Evolutionary conservation across 306 rosid species (phyloP).

Genomic region (Dalbergia cultrata): DNA sequence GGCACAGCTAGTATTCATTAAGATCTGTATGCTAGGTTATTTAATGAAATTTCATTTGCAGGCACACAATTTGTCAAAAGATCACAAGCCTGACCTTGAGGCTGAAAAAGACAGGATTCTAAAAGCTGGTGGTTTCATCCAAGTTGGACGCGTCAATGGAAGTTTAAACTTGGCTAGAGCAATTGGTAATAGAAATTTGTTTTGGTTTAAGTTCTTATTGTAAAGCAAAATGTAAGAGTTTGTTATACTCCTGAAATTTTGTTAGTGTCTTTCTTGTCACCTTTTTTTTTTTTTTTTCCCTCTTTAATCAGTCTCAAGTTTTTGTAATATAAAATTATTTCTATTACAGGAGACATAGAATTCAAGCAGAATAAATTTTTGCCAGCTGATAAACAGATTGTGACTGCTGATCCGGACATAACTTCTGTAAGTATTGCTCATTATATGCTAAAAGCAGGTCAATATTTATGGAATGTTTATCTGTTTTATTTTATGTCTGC

Average conservation of each 20-base stretch:
- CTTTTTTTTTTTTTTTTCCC: slow-evolving; percentile 4
- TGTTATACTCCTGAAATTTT: slow-evolving; percentile 19
- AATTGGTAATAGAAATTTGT: slow-evolving; percentile 64
- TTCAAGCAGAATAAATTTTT: slow-evolving; percentile 86
- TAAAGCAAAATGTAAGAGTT: slow-evolving; percentile 22
- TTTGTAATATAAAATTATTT: slow-evolving; percentile 29
- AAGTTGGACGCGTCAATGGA: slow-evolving; percentile 96
- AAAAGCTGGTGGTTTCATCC: slow-evolving; percentile 94
- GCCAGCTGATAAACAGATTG: slow-evolving; percentile 88
- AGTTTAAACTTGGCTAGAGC: slow-evolving; percentile 94
- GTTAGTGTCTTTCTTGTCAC: neutral
- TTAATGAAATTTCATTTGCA: slow-evolving; percentile 53
- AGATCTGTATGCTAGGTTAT: slow-evolving; percentile 26
- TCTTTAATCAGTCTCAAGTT: slow-evolving; percentile 7
- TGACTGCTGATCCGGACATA: slow-evolving; percentile 89
- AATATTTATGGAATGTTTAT: neutral
- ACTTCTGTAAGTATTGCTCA: slow-evolving; percentile 62
- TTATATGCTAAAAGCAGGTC: neutral
- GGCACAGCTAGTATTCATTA: slow-evolving; percentile 22
- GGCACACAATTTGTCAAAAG: slow-evolving; percentile 92
- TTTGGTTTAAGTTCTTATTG: slow-evolving; percentile 17
- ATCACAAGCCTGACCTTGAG: slow-evolving; percentile 96
- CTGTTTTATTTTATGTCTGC: neutral
- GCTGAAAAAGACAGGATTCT: slow-evolving; percentile 88
- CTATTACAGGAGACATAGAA: slow-evolving; percentile 80